Evolutionary conservation across 441 rosid species (phyloP), one percentile per base, ranked within the genome.

Genomic region (Breynia disticha): DNA sequence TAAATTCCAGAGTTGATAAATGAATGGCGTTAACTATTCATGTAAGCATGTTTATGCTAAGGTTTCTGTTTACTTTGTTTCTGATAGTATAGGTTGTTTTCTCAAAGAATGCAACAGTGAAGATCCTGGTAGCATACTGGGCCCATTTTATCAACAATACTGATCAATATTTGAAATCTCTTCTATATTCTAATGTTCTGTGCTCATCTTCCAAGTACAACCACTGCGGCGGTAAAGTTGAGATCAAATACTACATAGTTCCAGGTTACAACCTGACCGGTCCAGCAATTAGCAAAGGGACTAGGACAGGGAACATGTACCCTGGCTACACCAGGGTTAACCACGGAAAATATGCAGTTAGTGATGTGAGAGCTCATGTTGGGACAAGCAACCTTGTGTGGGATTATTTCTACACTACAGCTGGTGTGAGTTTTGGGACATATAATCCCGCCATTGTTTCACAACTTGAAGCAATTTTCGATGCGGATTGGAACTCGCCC

Each of bases 351-450:
- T 81, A 87, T 37, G 93, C 79, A 1, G 95, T 80, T 0, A 84
- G 85, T 11, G 75, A 85, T 18, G 65, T 70, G 3, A 72, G 89
- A 63, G 90, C 88, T 16, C 96, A 87, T 50, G 65, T 90, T 8
- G 80, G 96, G 35, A 83, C 96, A 1, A 87, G 89, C 51, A 87
- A 90, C 68, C 88, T 87, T 3, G 69, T 87, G 2, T 83, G 97
- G 96, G 97, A 90, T 57, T 90, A 90, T 65, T 87, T 90, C 74
- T 90, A 74, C 37, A 64, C 86, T 0, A 90, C 97, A 3, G 87
- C 95, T 0, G 90, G 95, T 59, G 78, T 90, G 20, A 72, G 98
- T 66, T 87, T 87, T 32, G 90, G 98, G 44, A 80, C 96, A 4
- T 73, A 85, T 63, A 54, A 70, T 48, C 73, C 79, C 18, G 71